These are phyloP conservation scores for Corymbia calophylla DNA, from an alignment of 441 rosid genomes.

Conservation along the genomic window DNA sequence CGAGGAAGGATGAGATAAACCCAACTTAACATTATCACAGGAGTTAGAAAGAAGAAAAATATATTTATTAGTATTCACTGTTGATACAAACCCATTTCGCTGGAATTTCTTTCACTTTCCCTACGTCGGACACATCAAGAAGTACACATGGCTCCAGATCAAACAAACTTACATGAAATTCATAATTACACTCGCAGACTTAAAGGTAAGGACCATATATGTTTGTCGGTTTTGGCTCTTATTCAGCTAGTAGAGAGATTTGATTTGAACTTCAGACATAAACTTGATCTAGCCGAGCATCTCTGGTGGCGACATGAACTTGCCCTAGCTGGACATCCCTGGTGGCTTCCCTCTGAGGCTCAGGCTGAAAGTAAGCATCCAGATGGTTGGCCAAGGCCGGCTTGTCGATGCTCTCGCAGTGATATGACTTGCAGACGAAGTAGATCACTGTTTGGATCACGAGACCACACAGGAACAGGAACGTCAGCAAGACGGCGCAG, in stretches of 20 bases:
- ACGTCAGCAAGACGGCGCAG: background rate
- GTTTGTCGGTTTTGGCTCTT: background rate
- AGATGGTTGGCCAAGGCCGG: background rate
- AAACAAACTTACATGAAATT: background rate
- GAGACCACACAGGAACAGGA: background rate
- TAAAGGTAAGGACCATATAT: background rate
- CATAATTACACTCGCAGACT: background rate
- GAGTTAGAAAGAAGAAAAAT: background rate
- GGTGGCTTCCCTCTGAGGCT: background rate
- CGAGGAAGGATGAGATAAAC: background rate
- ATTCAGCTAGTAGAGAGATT: background rate
- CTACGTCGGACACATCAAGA: background rate
- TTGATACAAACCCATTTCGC: background rate
- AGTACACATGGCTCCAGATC: background rate
- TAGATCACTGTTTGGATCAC: background rate
- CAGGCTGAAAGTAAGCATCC: background rate
- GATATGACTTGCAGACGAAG: background rate
- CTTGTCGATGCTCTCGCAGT: background rate
- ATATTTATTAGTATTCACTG: background rate
- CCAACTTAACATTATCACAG: background rate
- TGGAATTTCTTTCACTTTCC: background rate
- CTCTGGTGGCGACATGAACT: background rate
- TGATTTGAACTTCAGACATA: background rate
- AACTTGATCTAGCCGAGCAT: background rate
- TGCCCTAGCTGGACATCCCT: background rate